A percentile compares a stretch with the other conserved stretches of the same genome.
Evolutionary conservation across 2,329 filamentous ascomycete genomes (phyloP).

Genomic region (Colletotrichum sp.): DNA sequence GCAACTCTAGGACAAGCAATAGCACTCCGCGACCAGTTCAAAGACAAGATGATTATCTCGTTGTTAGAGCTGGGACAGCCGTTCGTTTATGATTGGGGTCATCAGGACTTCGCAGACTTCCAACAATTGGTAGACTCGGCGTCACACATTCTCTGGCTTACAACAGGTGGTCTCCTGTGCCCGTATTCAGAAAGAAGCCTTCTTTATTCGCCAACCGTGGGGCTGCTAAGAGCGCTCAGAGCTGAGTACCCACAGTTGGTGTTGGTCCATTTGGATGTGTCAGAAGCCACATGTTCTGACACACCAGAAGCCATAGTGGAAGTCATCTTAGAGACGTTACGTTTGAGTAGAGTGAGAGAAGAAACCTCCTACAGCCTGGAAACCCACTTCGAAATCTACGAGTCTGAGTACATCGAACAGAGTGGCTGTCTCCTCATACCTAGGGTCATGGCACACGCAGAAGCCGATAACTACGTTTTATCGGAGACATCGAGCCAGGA

Average conservation of each 20-base stretch:
- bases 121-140: slow-evolving; percentile 26
- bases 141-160: slow-evolving; percentile 33
- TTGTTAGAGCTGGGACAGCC: slow-evolving; percentile 32
- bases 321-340: background rate
- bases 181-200: background rate
- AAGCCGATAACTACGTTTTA: background rate
- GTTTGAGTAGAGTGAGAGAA: background rate
- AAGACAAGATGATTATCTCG: slow-evolving; percentile 28
- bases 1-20: slow-evolving; percentile 19
- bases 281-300: background rate
- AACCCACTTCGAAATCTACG: background rate
- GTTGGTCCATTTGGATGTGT: background rate
- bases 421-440: background rate
- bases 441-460: background rate
- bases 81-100: slow-evolving; percentile 27
- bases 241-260: background rate
- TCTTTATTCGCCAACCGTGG: background rate
- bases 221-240: background rate
- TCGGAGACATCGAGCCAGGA: background rate
- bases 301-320: background rate
- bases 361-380: background rate
- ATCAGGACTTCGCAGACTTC: slow-evolving; percentile 29
- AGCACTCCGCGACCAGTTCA: background rate
- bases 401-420: background rate
- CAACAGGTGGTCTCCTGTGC: slow-evolving; percentile 24